Evolutionary conservation across 2,329 filamentous ascomycete genomes (phyloP), one percentile per base, ranked within the genome.

Genomic region (Aspergillus ibericus): DNA sequence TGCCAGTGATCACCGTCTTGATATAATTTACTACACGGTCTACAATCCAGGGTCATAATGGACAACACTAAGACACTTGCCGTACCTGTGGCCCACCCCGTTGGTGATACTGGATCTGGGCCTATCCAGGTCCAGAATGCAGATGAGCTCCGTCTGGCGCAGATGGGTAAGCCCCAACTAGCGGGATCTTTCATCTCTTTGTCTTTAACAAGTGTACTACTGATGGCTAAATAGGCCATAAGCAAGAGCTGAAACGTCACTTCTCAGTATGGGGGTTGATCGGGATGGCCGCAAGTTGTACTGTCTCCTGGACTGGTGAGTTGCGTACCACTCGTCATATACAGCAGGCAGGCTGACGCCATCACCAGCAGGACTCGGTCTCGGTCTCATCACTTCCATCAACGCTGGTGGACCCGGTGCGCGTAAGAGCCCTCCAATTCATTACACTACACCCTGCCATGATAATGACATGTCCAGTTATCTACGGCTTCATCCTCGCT

Each of bases 401-500:
- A 75, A 75, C 42, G 79, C 79, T 22, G 80, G 80, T 12, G 80
- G 80, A 0, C 80, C 80, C 18, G 75, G 78, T 12, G 77, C 77
- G 10, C 58, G 71, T 74, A 63, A 32, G 58, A 32, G 35, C n/a
- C 35, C 16, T 20, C n/a, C 13, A 6, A 13, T 7, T 16, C 16
- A 10, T 13, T 12, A 49, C 13, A 53, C 6, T 18, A 25, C 8
- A 53, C 18, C 13, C 13, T 58, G 29, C 5, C 16, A n/a, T n/a
- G 2, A 13, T 0, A 62, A 66, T 58, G 72, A 63, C 57, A 8
- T 6, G n/a, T n/a, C 16, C 49, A 70, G 70, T 82, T n/a, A 82
- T 81, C 56, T 82, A 82, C 60, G 80, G 80, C 53, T 81, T 81
- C 56, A 78, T 81, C 53, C 71, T 82, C 3, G 78, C 81, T 16